These are phyloP conservation scores for Clitopilus hobsonii DNA, from an alignment of 768 basidiomycete genomes.

Conservation along the genomic window DNA sequence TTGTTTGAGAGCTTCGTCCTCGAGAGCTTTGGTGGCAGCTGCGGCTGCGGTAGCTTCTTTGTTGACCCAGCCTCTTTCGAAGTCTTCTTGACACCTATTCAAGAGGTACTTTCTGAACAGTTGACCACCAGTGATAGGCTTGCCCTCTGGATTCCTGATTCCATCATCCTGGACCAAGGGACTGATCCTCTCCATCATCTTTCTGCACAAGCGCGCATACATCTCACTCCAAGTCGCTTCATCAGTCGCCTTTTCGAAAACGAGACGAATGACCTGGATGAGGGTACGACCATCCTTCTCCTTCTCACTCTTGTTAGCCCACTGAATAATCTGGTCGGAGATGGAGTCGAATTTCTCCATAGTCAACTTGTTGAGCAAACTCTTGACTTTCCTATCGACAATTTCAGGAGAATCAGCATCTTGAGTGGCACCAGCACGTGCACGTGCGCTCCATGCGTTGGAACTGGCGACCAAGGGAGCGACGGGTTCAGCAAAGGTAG, in stretches of 20 bases:
- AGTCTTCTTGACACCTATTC: constrained; percentile 96
- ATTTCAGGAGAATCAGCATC: constrained; percentile 75
- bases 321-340: constrained; percentile 89
- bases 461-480: constrained; percentile 73
- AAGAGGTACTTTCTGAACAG: constrained; percentile 96
- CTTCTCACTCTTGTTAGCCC: constrained; percentile 91
- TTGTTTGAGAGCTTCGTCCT: constrained; percentile 76
- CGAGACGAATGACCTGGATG: constrained; percentile 92
- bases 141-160: constrained; percentile 75
- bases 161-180: constrained; percentile 85
- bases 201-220: constrained; percentile 92
- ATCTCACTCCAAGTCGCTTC: constrained; percentile 95
- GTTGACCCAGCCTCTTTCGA: constrained; percentile 91
- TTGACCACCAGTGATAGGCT: constrained; percentile 88
- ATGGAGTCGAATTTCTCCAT: constrained; percentile 97
- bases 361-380: constrained; percentile 90
- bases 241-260: constrained; percentile 97
- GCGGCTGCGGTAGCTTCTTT: constrained; percentile 86
- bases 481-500: constrained; percentile 53
- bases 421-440: constrained; percentile 34
- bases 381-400: constrained; percentile 91
- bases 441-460: constrained; percentile 85
- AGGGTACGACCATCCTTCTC: constrained; percentile 93
- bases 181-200: constrained; percentile 94
- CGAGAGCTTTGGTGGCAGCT: constrained; percentile 78